These are phyloP conservation scores for Glycine soja DNA, from an alignment of 306 rosid species.

Conservation along the genomic window DNA sequence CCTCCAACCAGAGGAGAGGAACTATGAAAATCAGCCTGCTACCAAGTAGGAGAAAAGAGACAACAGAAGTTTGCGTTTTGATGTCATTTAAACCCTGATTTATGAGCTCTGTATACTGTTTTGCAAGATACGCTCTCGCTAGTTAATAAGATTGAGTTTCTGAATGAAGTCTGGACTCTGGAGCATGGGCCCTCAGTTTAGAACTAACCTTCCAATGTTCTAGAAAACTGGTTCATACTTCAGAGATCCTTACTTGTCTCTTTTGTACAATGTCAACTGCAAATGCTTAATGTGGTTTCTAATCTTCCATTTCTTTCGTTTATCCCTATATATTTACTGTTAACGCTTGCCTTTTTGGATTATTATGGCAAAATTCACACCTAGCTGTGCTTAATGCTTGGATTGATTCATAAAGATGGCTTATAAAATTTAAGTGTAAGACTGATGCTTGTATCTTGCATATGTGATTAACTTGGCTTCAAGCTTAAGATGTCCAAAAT, in stretches of 20 bases:
- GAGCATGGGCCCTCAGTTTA: conserved; percentile 8
- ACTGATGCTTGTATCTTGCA: not conserved
- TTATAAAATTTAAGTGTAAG: not conserved
- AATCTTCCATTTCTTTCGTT: conserved; percentile 26
- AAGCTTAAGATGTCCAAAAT: not conserved
- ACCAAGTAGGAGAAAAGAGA: conserved; percentile 53
- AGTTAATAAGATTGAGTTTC: conserved; percentile 49
- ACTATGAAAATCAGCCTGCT: conserved; percentile 51
- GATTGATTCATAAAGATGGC: conserved; percentile 14
- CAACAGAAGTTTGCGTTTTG: conserved; percentile 37
- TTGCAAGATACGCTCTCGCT: conserved; percentile 39
- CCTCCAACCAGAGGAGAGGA: conserved; percentile 53
- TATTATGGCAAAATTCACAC: not conserved
- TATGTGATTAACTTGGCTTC: not conserved
- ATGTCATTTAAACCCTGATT: conserved; percentile 28
- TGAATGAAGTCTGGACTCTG: conserved; percentile 39
- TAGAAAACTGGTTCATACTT: conserved; percentile 29
- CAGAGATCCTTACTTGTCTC: conserved; percentile 26
- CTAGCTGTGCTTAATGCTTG: conserved; percentile 4
- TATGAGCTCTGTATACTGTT: conserved; percentile 41
- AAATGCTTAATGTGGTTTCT: conserved; percentile 37
- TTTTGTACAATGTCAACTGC: conserved; percentile 42
- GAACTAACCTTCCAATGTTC: conserved; percentile 29
- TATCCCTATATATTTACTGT: conserved; percentile 5
- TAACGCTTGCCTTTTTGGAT: conserved; percentile 1